These are phyloP conservation scores for Termitomyces sp. DNA, from an alignment of 768 basidiomycete genomes.

Conservation along the genomic window DNA sequence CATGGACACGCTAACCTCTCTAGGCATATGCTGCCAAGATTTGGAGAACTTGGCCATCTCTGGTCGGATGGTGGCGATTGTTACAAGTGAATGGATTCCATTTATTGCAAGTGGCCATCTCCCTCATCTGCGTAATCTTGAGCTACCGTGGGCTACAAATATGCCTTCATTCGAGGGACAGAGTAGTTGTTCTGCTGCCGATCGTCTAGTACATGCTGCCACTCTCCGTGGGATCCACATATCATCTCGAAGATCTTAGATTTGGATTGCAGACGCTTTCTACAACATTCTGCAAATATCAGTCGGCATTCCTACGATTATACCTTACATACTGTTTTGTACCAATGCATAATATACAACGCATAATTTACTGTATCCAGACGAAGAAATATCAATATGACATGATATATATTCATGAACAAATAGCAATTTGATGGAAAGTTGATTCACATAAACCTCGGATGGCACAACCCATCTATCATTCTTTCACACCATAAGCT, in stretches of 20 bases:
- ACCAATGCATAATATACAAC: neutral
- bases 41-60: conserved; percentile 35
- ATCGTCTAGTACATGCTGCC: conserved; percentile 14
- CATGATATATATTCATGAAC: neutral
- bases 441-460: neutral
- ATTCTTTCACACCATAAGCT: neutral
- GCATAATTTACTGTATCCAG: neutral
- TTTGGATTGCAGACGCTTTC: neutral
- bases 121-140: conserved; percentile 26
- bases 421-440: conserved; percentile 6
- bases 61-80: conserved; percentile 33
- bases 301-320: neutral
- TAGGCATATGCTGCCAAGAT: conserved; percentile 27
- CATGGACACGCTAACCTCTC: conserved; percentile 23
- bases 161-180: conserved; percentile 34
- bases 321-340: neutral
- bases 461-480: neutral
- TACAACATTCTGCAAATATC: neutral
- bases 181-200: conserved; percentile 23
- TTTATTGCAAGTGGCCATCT: conserved; percentile 32
- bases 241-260: neutral
- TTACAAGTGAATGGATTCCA: conserved; percentile 33
- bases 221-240: conserved; percentile 15
- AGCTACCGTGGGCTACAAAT: conserved; percentile 32
- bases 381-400: neutral